phyloP scores from a whole-genome alignment of 2,329 filamentous ascomycete species.

The Neopestalotiopsis sp. region DNA sequence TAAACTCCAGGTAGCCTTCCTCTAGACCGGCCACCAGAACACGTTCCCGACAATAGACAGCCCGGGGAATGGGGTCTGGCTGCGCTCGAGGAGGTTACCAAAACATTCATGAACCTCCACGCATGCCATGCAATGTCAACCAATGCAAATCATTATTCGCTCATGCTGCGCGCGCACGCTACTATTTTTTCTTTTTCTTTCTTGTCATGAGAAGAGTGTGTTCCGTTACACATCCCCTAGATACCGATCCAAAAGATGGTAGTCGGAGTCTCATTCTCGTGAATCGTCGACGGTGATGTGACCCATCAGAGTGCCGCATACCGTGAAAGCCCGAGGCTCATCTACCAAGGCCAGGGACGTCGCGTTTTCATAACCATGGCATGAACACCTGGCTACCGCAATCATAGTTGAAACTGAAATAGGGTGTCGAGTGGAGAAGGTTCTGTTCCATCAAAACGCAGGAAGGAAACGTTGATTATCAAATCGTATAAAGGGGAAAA shows the following conservation, averaged over 20 bases:
- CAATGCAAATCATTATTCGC: conserved; percentile 16
- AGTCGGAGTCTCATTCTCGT: neutral
- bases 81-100: neutral
- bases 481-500: conserved; percentile 21
- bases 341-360: neutral
- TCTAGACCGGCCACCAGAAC: neutral
- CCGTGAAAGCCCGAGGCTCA: neutral
- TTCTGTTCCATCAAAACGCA: conserved; percentile 19
- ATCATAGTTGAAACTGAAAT: conserved; percentile 22
- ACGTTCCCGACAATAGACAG: neutral
- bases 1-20: conserved; percentile 1
- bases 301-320: no score
- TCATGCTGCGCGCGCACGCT: conserved; percentile 5
- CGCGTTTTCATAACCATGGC: neutral
- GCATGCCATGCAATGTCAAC: conserved; percentile 17
- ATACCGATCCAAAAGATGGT: neutral
- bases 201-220: neutral
- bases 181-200: neutral
- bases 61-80: neutral
- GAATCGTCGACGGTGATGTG: neutral
- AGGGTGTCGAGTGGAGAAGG: conserved; percentile 20
- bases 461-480: conserved; percentile 19
- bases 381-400: conserved; percentile 20
- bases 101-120: neutral
- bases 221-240: neutral